These are phyloP conservation scores for Stereum hirsutum DNA, from an alignment of 1,284 basidiomycete species.

Conservation along the genomic window DNA sequence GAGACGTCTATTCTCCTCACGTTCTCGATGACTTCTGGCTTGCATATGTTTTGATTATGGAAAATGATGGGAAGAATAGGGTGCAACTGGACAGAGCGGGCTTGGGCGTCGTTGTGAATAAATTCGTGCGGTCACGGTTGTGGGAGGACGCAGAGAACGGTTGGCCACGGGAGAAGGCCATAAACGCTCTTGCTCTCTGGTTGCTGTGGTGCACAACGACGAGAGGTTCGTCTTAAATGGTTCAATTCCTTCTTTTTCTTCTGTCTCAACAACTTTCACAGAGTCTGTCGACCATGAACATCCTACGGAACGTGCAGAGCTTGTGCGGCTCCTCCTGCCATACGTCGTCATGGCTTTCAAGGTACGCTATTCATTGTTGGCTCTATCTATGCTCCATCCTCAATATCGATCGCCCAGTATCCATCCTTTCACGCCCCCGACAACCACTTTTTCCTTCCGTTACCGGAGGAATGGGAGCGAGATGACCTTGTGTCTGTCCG, in stretches of 20 bases:
- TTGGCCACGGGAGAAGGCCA: conserved; percentile 45
- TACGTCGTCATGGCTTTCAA: conserved; percentile 45
- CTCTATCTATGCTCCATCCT: not conserved
- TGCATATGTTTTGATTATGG: conserved; percentile 57
- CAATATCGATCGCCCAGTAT: conserved; percentile 28
- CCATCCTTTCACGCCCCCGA: conserved; percentile 49
- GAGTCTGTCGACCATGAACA: conserved; percentile 37
- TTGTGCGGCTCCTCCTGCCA: conserved; percentile 45
- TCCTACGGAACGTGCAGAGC: conserved; percentile 27
- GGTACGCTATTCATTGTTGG: conserved; percentile 24
- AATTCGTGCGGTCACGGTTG: conserved; percentile 34
- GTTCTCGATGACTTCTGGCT: conserved; percentile 41
- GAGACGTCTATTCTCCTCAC: conserved; percentile 23
- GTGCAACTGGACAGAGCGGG: conserved; percentile 47
- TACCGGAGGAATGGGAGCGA: conserved; percentile 18
- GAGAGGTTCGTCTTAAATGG: conserved; percentile 24
- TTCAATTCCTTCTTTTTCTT: not conserved
- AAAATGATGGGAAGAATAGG: conserved; percentile 71
- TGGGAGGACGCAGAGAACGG: conserved; percentile 33
- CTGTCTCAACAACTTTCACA: conserved; percentile 16
- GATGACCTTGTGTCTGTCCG: conserved; percentile 28
- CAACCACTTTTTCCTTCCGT: conserved; percentile 46
- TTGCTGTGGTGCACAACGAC: conserved; percentile 52
- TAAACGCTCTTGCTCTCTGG: conserved; percentile 52
- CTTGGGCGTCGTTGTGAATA: conserved; percentile 35